A percentile compares a stretch with the other conserved stretches of the same genome.
Conservation (phyloP, 1,284 basidiomycete species). For the Schizopora paradoxa region DNA sequence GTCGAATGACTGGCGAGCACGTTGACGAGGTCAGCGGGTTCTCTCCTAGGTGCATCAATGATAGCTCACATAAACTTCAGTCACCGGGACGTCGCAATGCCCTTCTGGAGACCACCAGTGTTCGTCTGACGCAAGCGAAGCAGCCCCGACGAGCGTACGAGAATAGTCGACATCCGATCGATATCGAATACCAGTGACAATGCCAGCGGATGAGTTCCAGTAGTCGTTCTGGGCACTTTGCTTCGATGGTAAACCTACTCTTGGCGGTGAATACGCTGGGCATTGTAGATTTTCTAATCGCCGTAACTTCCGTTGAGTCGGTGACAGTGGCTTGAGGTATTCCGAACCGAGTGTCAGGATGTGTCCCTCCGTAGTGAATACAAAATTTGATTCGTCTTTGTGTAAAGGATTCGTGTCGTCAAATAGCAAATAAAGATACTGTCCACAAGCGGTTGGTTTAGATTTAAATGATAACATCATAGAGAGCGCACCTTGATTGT, state of each 20-base stretch:
- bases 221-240: constrained; percentile 27
- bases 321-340: constrained; percentile 50
- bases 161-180: constrained; percentile 77
- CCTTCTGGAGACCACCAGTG: constrained; percentile 60
- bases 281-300: constrained; percentile 67
- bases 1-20: constrained; percentile 58
- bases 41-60: too few relatives aligned
- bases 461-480: constrained; percentile 2
- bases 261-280: constrained; percentile 55
- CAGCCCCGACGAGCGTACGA: constrained; percentile 55
- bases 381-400: constrained; percentile 70
- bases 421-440: constrained; percentile 91
- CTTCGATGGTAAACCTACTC: constrained; percentile 26
- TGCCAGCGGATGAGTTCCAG: too few relatives aligned
- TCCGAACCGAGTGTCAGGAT: constrained; percentile 62
- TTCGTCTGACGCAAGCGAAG: constrained; percentile 45
- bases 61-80: constrained; percentile 65
- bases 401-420: constrained; percentile 79
- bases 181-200: constrained; percentile 63
- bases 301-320: constrained; percentile 55
- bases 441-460: background rate
- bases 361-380: constrained; percentile 93
- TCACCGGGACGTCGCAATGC: constrained; percentile 65
- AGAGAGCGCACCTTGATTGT: constrained; percentile 67
- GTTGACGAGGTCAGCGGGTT: constrained; percentile 14